Evolutionary conservation across 129 eudicot genomes (phyloP).

Genomic region (Chrysanthemum lavandulifolium): DNA sequence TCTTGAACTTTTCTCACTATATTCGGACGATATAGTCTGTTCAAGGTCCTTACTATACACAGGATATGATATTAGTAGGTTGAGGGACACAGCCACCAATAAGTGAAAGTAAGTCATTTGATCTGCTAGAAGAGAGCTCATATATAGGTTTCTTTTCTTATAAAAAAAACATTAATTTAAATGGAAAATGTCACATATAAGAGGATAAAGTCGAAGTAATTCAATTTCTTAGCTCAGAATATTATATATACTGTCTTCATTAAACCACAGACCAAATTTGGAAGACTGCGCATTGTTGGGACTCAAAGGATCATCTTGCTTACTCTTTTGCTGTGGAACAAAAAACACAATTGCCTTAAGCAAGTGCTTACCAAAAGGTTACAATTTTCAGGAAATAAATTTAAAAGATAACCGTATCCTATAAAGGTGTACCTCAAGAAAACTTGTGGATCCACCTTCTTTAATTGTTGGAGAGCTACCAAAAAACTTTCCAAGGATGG

Average conservation of each 20-base stretch:
- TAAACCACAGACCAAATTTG: constrained; percentile 68
- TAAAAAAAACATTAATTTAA: constrained; percentile 4
- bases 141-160: constrained; percentile 52
- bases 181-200: background rate
- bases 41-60: no score
- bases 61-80: no score
- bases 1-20: no score
- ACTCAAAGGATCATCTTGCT: constrained; percentile 54
- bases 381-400: constrained; percentile 6
- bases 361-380: no score
- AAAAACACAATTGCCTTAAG: background rate
- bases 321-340: constrained; percentile 43
- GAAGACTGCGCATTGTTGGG: constrained; percentile 11
- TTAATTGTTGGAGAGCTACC: constrained; percentile 44
- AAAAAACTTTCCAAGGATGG: constrained; percentile 71
- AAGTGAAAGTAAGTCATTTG: no score
- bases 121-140: constrained; percentile 6
- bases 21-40: no score
- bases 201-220: constrained; percentile 3
- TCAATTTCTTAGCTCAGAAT: constrained; percentile 3
- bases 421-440: background rate
- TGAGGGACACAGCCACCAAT: no score
- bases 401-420: constrained; percentile 19
- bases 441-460: constrained; percentile 33
- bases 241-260: constrained; percentile 58